Evolutionary conservation across 345 rosid genomes (phyloP).

Genomic region (Iberis pinnata): DNA sequence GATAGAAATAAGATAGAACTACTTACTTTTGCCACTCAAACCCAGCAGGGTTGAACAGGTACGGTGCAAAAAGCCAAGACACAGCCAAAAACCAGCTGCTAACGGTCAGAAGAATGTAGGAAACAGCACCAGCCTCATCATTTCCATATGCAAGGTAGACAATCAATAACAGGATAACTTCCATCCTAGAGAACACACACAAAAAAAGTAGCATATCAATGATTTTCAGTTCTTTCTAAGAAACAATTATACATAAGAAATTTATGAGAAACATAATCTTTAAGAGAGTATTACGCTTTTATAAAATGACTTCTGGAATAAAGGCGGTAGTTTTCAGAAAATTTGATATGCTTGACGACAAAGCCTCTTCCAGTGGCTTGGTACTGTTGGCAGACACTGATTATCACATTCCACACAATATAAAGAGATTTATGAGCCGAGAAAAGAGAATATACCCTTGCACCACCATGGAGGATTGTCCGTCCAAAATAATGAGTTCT

Average conservation of each 20-base stretch:
- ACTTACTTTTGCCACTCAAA: slow-evolving; percentile 98
- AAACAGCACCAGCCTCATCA: slow-evolving; percentile 60
- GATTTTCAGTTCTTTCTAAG: slow-evolving; percentile 11
- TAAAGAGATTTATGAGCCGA: slow-evolving; percentile 1
- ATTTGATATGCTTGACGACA: slow-evolving; percentile 86
- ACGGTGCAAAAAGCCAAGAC: slow-evolving; percentile 97
- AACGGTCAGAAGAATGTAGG: slow-evolving; percentile 71
- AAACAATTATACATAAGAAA: neutral
- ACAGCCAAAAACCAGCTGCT: slow-evolving; percentile 98
- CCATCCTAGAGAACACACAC: slow-evolving; percentile 60
- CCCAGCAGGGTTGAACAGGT: slow-evolving; percentile 92
- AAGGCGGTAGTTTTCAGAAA: slow-evolving; percentile 87
- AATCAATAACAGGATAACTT: slow-evolving; percentile 71
- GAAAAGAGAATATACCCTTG: slow-evolving; percentile 52
- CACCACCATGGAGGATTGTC: slow-evolving; percentile 97
- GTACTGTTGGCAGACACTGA: slow-evolving; percentile 45
- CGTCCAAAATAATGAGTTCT: slow-evolving; percentile 95
- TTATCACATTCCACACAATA: slow-evolving; percentile 8
- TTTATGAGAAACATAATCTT: slow-evolving; percentile 18
- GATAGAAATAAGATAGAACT: slow-evolving; percentile 14
- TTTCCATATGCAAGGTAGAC: slow-evolving; percentile 84
- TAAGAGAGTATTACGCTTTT: slow-evolving; percentile 53
- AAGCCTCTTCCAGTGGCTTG: slow-evolving; percentile 98
- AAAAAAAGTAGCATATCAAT: slow-evolving; percentile 18
- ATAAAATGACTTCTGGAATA: slow-evolving; percentile 97